phyloP scores from a whole-genome alignment of 1,284 basidiomycete species.

The Leccinum huronense region DNA sequence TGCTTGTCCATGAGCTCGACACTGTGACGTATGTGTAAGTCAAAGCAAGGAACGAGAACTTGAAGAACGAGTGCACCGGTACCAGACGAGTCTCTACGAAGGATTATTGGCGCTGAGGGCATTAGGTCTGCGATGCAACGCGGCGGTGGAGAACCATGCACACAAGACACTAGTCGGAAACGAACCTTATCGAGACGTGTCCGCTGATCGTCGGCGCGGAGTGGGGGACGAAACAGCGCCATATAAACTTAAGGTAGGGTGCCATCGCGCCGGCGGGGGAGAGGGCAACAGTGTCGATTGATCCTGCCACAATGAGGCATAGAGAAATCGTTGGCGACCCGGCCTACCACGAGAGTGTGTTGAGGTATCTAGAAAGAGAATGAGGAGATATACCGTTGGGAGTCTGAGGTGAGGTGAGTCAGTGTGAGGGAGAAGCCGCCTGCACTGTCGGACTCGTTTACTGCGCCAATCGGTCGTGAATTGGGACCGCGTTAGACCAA shows the following conservation, averaged over 20 bases:
- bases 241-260: slow-evolving; percentile 45
- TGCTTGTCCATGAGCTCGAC: slow-evolving; percentile 69
- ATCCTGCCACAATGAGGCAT: slow-evolving; percentile 25
- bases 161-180: not conserved
- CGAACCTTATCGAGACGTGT: slow-evolving; percentile 43
- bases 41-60: not conserved
- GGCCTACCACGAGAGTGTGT: slow-evolving; percentile 28
- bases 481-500: too few species aligned
- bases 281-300: slow-evolving; percentile 22
- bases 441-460: too few species aligned
- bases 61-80: slow-evolving; percentile 47
- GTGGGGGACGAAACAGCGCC: slow-evolving; percentile 46
- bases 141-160: not conserved
- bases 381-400: not conserved
- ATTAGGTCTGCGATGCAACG: slow-evolving; percentile 46
- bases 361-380: slow-evolving; percentile 17
- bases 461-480: too few species aligned
- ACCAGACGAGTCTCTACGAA: slow-evolving; percentile 56
- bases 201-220: slow-evolving; percentile 40
- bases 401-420: too few species aligned
- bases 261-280: slow-evolving; percentile 30
- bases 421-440: too few species aligned
- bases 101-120: slow-evolving; percentile 44
- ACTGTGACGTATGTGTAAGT: slow-evolving; percentile 58
- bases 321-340: slow-evolving; percentile 25